A percentile compares a stretch with the other conserved stretches of the same genome.
Evolutionary conservation across 805 yeast species (phyloP).

Genomic region (Cyberlindnera euphorbiae): DNA sequence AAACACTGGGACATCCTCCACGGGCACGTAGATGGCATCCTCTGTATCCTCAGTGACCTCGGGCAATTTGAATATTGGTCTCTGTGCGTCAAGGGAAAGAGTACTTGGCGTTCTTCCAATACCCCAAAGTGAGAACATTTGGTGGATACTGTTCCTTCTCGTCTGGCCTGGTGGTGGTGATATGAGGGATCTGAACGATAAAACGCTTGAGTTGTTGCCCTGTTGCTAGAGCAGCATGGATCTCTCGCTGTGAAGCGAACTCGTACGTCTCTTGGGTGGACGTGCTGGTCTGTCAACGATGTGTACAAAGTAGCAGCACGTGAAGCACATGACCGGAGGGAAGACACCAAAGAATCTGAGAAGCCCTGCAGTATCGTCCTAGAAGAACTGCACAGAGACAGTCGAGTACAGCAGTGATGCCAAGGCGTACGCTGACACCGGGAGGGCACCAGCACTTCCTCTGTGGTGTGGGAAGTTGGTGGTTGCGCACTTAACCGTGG

Average conservation of each 20-base stretch:
- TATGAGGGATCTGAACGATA: conserved; percentile 9
- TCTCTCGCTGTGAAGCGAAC: conserved; percentile 8
- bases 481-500: conserved; percentile 43
- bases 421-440: conserved; percentile 47
- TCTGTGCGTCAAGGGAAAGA: conserved; percentile 10
- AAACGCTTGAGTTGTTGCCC: conserved; percentile 1
- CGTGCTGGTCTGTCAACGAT: conserved; percentile 18
- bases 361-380: conserved; percentile 49
- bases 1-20: conserved; percentile 27
- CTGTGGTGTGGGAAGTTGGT: conserved; percentile 66
- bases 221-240: conserved; percentile 1
- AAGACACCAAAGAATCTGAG: conserved; percentile 49
- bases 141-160: conserved; percentile 18
- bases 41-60: conserved; percentile 8
- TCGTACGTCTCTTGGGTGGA: conserved; percentile 8
- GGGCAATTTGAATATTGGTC: conserved; percentile 11
- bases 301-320: conserved; percentile 29
- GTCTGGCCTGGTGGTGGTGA: conserved; percentile 4
- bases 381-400: conserved; percentile 48
- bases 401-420: conserved; percentile 63
- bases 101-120: conserved; percentile 25
- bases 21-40: conserved; percentile 25
- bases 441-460: conserved; percentile 34
- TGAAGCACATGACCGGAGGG: conserved; percentile 35
- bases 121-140: conserved; percentile 26